These are phyloP conservation scores for Didymella keratinophila DNA, from an alignment of 2,329 filamentous ascomycete species.

Conservation along the genomic window DNA sequence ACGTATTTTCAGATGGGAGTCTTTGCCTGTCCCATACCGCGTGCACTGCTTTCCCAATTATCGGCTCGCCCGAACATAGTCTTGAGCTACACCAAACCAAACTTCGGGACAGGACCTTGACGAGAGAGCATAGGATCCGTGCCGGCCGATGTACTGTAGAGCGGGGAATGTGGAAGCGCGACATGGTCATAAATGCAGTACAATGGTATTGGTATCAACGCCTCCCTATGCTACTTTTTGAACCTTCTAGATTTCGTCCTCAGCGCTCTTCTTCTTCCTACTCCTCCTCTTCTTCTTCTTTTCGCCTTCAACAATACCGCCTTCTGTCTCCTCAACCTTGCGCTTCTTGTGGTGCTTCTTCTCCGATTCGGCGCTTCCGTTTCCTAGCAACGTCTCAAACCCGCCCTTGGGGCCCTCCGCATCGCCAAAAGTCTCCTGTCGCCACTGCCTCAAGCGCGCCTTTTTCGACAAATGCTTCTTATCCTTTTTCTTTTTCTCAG, in stretches of 20 bases:
- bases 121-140: too few species aligned
- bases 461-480: constrained; percentile 92
- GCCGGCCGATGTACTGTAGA: too few species aligned
- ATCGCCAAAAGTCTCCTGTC: constrained; percentile 70
- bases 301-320: constrained; percentile 6
- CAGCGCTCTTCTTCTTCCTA: constrained; percentile 21
- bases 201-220: background rate
- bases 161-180: too few species aligned
- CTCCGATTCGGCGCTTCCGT: background rate
- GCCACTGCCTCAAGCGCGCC: constrained; percentile 87
- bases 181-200: background rate
- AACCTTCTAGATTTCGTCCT: constrained; percentile 1
- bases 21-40: too few species aligned
- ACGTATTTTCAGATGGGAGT: too few species aligned
- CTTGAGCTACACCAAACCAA: too few species aligned
- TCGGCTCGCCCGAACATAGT: too few species aligned
- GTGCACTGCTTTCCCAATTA: too few species aligned
- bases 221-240: too few species aligned
- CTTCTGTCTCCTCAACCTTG: constrained; percentile 10
- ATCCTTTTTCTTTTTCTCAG: constrained; percentile 87
- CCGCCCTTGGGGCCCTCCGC: constrained; percentile 60
- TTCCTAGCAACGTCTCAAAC: constrained; percentile 42
- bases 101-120: too few species aligned
- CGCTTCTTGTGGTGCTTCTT: constrained; percentile 4
- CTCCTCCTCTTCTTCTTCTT: constrained; percentile 19